Evolutionary conservation across 257 asterid species (phyloP), one percentile per base, ranked within the genome.

Genomic region (Eustoma russellianum): DNA sequence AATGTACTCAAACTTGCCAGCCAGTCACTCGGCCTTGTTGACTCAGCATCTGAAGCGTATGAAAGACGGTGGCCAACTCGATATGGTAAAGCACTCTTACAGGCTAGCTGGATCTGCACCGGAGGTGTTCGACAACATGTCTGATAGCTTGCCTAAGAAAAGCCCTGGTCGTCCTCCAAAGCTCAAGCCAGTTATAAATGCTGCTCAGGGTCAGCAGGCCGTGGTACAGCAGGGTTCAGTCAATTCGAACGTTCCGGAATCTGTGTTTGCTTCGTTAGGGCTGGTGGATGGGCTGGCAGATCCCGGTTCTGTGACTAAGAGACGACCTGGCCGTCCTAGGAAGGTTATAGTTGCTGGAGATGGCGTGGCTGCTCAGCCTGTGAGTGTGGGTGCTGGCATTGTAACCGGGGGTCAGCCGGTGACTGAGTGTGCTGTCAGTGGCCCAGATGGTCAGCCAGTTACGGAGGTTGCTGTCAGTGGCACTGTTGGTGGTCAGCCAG

Each of bases 81-180:
- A 68, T 16, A 79, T 82, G 95, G 79, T 77, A 19, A 85, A 83
- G 56, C 71, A 83, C 63, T 88, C 97, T 0, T 88, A 88, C 75
- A 67, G 62, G 67, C 83, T 88, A 0, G 64, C 82, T 75, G 67
- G 71, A 52, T 64, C 78, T n/a, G 38, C 67, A 30, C 54, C 57
- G 33, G 44, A 74, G 13, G 50, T 52, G 38, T 12, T 69, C 11
- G 16, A 58, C 9, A 64, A 50, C 71, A 9, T 65, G 14, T 45
- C 60, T 10, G 9, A 60, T 44, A 17, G 74, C n/a, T 63, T 57
- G 12, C 13, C 78, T 12, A 80, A 76, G 61, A 63, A 76, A 24
- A 73, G 88, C 56, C 91, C 82, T 15, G 94, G 94, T 19, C 86
- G 96, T 16, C 95, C 95, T 35, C 81, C 84, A n/a, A 84, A 82